Evolutionary conservation across 495 filamentous ascomycete genomes (phyloP), one percentile per base, ranked within the genome.

Genomic region (Penicillium canescens): DNA sequence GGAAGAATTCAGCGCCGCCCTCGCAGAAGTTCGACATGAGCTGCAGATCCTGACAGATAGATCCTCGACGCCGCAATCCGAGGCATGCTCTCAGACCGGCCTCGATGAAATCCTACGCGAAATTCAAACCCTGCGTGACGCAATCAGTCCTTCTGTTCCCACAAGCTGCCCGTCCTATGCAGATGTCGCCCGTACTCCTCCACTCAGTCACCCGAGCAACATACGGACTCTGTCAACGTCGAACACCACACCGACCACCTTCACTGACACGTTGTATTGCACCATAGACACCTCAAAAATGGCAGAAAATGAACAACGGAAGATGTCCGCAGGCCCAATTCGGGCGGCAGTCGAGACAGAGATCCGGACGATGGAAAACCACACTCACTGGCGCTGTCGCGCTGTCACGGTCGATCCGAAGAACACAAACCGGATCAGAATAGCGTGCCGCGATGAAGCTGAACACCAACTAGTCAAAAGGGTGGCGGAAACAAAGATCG

Each of bases 311-410:
- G 64, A 61, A 28, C n/a, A 65, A 42, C 21, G 54, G 18, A 63
- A 42, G 56, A 33, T 13, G 31, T 56, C 56, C n/a, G 55, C 59
- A 36, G 61, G 60, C 20, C 34, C 52, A 31, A 59, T 71, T 55
- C 42, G 68, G 54, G 52, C 63, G 20, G 26, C 56, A 33, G 52
- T 68, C 9, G 61, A 71, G 46, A 56, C 44, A 57, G 63, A 63
- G 52, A 65, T 69, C 28, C 62, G 62, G 18, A 53, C 33, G 39
- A 62, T 38, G 26, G 57, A 62, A 38, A 40, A 57, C 12, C 47
- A 67, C 14, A 49, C 16, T 16, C 50, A 60, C 42, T 69, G 61
- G 66, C 63, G 66, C 11, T 69, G 61, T 46, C 57, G 56, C 44
- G 59, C 68, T 6, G 59, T 71, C 31, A 66, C 57, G 6, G 60